Evolutionary conservation across 805 yeast genomes (phyloP), one percentile per base, ranked within the genome.

Genomic region (Cyberlindnera veronae): DNA sequence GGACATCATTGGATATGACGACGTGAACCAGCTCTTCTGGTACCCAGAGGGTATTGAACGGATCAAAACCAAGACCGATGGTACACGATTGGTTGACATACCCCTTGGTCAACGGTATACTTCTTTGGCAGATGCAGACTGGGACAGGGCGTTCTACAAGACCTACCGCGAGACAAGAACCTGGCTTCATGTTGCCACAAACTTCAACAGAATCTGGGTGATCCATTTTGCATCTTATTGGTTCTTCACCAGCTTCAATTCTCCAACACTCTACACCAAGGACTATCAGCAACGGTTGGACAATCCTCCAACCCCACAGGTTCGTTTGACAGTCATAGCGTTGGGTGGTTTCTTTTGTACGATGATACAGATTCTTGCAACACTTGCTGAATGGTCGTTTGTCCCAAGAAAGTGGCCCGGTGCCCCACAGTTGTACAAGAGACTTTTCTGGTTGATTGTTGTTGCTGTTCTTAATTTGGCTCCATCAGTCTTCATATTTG

Each of bases 1-100:
- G 16, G 67, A 72, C 32, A 76, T 79, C 7, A 81, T 88, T 44
- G 96, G 96, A 0, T 88, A 88, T 59, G 96, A 88, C 63, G 96
- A 88, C 60, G 76, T 87, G 57, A 88, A 88, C 58, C 96, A 88
- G 54, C 64, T 84, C 14, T 88, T 88, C 56, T 88, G 96, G 96
- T 83, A 84, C 50, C 74, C 79, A 1, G 75, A 79, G 46, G 90
- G 95, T 0, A 67, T 88, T 28, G 77, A 77, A 46, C 69, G 76
- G 38, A 67, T 88, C n/a, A 60, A 61, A 2, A 55, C 82, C 22
- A 56, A 62, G 8, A 66, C 62, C 8, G 66, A 71, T 5, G 66
- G 67, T 29, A 60, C 59, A 5, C 61, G 62, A 32, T 57, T 85
- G 18, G 73, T 85, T 61, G 77, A 74, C 44, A 49, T 76, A 20